A percentile compares a stretch with the other conserved stretches of the same genome.
Evolutionary conservation across 805 yeast genomes (phyloP).

Genomic region (Huiozyma sinensis): DNA sequence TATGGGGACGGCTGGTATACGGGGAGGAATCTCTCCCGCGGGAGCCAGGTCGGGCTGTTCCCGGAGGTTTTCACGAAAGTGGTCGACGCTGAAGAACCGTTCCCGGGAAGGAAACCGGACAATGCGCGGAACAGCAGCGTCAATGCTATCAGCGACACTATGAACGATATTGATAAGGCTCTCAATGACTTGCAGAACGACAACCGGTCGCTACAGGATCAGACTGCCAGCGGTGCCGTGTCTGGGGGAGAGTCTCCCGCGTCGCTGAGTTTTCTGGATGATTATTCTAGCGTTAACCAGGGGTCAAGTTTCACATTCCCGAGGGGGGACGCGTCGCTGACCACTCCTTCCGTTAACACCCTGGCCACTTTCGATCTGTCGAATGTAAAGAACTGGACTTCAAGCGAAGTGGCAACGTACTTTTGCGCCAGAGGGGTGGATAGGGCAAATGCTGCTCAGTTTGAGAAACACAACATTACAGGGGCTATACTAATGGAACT

Average conservation of each 20-base stretch:
- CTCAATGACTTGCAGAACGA: slow-evolving; percentile 45
- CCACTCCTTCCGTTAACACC: not conserved
- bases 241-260: no score
- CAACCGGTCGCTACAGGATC: no score
- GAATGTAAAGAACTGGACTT: slow-evolving; percentile 59
- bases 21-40: slow-evolving; percentile 57
- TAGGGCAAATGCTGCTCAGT: slow-evolving; percentile 55
- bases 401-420: slow-evolving; percentile 71
- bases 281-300: not conserved
- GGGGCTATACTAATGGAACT: slow-evolving; percentile 79
- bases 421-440: slow-evolving; percentile 68
- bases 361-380: not conserved
- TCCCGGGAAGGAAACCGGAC: not conserved
- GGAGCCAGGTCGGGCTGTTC: slow-evolving; percentile 72
- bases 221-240: no score
- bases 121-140: slow-evolving; percentile 15
- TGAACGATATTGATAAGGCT: slow-evolving; percentile 65
- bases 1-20: slow-evolving; percentile 96
- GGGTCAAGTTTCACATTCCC: not conserved
- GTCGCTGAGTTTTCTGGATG: slow-evolving; percentile 11
- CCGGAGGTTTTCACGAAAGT: slow-evolving; percentile 80
- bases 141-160: slow-evolving; percentile 25
- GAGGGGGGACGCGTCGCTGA: no score
- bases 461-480: slow-evolving; percentile 75
- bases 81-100: slow-evolving; percentile 20